Evolutionary conservation across 495 filamentous ascomycete species (phyloP), one percentile per base, ranked within the genome.

Genomic region (Rostrohypoxylon terebratum): DNA sequence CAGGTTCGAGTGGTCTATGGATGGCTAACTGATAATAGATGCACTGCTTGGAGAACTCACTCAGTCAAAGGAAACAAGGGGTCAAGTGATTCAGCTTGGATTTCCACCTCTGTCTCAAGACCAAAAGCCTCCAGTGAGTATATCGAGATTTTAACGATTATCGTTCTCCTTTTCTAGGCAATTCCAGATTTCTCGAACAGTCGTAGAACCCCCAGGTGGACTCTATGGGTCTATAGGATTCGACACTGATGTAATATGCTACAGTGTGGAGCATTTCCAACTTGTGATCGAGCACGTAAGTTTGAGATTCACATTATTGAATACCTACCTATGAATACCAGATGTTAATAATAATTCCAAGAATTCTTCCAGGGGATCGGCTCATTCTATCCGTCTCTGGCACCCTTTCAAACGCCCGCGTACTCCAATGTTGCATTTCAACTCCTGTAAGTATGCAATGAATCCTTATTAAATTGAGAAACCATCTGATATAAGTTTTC

Each of bases 391-490:
- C 82, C 82, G 4, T 82, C 82, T 0, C 76, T 81, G 11, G 66
- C 75, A 7, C 76, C 83, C 0, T 77, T 66, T 3, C 68, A 77
- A 4, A 81, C 79, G 0, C 81, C 83, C 3, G 74, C 77, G 0
- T 84, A 84, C 36, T 83, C 79, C 7, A 81, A 84, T 45, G 72
- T 81, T 4, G 81, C 81, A 1, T 84, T 82, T 40, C 79, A 78
- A n/a, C 75, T 84, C 10, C 77, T 85, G 31, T 74, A 66, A 75
- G 75, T 65, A 54, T 8, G 36, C 14, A 42, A 59, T 13, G 13
- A 4, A 1, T 6, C 3, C 44, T 1, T 1, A 5, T 3, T n/a
- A 11, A 9, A n/a, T 28, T 10, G 23, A 38, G 8, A 18, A 38
- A 21, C 13, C 51, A 10, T 59, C 21, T 66, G 31, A 53, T 23